Evolutionary conservation across 2,329 filamentous ascomycete genomes (phyloP).

Genomic region (Cladophialophora exuberans): DNA sequence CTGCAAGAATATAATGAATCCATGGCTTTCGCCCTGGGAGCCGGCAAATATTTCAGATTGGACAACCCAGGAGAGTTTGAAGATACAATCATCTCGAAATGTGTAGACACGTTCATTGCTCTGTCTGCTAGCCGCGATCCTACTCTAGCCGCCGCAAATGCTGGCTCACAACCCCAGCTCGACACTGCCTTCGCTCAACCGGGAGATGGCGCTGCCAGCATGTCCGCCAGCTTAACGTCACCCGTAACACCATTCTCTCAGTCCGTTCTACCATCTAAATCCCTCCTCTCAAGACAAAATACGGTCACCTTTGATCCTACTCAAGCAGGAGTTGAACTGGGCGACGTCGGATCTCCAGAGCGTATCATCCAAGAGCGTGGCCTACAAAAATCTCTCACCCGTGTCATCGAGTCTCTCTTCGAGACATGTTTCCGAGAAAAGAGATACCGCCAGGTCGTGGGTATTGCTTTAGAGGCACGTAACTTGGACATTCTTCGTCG

Average conservation of each 20-base stretch:
- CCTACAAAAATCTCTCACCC: slow-evolving; percentile 78
- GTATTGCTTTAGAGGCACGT: slow-evolving; percentile 93
- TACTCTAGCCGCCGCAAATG: slow-evolving; percentile 52
- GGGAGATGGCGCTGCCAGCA: slow-evolving; percentile 66
- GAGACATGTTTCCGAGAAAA: slow-evolving; percentile 84
- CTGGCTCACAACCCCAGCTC: slow-evolving; percentile 63
- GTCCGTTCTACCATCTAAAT: slow-evolving; percentile 89
- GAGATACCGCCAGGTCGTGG: slow-evolving; percentile 92
- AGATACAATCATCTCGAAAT: slow-evolving; percentile 98
- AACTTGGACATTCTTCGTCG: slow-evolving; percentile 84
- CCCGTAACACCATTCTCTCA: slow-evolving; percentile 96
- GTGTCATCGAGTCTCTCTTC: slow-evolving; percentile 85
- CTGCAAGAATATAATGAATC: slow-evolving; percentile 98
- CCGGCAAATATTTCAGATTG: slow-evolving; percentile 92
- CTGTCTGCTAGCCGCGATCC: slow-evolving; percentile 66
- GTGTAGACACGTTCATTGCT: slow-evolving; percentile 95
- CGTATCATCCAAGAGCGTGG: slow-evolving; percentile 71
- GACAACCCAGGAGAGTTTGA: slow-evolving; percentile 93
- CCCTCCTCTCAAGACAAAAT: slow-evolving; percentile 81
- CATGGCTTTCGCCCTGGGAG: slow-evolving; percentile 95
- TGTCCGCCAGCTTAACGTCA: slow-evolving; percentile 71
- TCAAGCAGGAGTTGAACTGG: slow-evolving; percentile 60
- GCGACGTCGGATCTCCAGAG: slow-evolving; percentile 56
- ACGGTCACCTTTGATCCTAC: slow-evolving; percentile 62
- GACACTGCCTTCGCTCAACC: slow-evolving; percentile 77